These are phyloP conservation scores for Ceriops decandra DNA, from an alignment of 345 rosid species.

Conservation along the genomic window DNA sequence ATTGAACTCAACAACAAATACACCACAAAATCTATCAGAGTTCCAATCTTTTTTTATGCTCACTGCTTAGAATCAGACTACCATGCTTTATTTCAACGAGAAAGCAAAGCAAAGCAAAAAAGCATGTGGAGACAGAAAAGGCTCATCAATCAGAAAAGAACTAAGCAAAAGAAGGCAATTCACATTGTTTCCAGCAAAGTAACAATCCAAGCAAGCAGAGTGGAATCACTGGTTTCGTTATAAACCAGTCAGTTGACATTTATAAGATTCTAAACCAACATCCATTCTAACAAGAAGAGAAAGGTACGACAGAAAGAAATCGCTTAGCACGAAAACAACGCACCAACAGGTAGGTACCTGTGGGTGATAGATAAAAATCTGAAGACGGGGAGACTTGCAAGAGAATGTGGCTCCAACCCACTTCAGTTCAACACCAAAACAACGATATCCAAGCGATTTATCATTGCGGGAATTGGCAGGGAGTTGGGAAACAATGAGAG, in stretches of 20 bases:
- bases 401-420: constrained; percentile 23
- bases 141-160: too few relatives aligned
- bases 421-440: constrained; percentile 16
- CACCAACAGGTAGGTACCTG: neutral
- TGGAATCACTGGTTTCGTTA: neutral
- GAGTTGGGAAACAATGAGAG: neutral
- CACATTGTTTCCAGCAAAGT: neutral
- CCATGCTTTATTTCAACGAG: neutral
- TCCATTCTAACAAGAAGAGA: neutral
- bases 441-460: neutral
- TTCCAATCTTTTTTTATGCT: neutral
- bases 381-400: constrained; percentile 2
- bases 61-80: neutral
- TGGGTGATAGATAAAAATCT: neutral
- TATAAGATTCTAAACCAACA: too few relatives aligned
- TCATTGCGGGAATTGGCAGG: too few relatives aligned
- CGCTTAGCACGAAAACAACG: neutral
- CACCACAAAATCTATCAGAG: neutral
- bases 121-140: too few relatives aligned
- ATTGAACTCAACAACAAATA: neutral
- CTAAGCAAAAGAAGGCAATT: neutral
- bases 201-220: neutral
- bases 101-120: too few relatives aligned
- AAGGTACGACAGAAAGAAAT: neutral
- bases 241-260: neutral